Evolutionary conservation across 2,329 filamentous ascomycete genomes (phyloP).

Genomic region (Capronia coronata): DNA sequence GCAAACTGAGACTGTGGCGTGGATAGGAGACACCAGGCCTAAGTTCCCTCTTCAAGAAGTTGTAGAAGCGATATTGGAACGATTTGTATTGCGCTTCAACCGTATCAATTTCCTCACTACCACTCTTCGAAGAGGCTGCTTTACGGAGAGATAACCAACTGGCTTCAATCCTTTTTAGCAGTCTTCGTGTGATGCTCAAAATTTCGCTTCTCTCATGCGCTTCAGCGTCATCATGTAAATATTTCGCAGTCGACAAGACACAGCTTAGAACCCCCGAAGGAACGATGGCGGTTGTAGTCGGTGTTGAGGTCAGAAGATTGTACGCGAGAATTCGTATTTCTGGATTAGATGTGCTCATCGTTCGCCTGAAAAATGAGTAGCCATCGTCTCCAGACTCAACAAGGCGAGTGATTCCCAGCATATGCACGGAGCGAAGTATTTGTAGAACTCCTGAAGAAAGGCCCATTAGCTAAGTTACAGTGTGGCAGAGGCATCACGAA

Average conservation of each 20-base stretch:
- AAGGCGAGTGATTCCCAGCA: background rate
- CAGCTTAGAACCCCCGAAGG: constrained; percentile 55
- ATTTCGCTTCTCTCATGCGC: constrained; percentile 80
- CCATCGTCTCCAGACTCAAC: background rate
- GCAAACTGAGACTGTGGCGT: constrained; percentile 74
- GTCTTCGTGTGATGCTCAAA: constrained; percentile 64
- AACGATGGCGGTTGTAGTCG: constrained; percentile 67
- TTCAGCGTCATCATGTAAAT: constrained; percentile 76
- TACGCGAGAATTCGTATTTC: constrained; percentile 72
- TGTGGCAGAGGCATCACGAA: background rate
- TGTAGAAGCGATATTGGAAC: constrained; percentile 12
- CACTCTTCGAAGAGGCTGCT: background rate
- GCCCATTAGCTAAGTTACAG: background rate
- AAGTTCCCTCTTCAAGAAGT: constrained; percentile 53
- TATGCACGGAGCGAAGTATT: constrained; percentile 9
- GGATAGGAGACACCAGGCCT: constrained; percentile 81
- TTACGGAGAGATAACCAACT: constrained; percentile 8
- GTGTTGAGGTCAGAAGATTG: constrained; percentile 70
- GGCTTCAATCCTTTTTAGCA: constrained; percentile 37
- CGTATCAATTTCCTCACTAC: background rate
- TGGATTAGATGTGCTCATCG: constrained; percentile 47
- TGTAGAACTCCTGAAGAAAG: constrained; percentile 6
- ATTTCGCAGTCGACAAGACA: constrained; percentile 59
- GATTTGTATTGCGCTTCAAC: constrained; percentile 13
- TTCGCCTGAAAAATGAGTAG: constrained; percentile 30